Base-by-base conservation (phyloP, 139 green algal species). In the Coelastrella sp. region DNA sequence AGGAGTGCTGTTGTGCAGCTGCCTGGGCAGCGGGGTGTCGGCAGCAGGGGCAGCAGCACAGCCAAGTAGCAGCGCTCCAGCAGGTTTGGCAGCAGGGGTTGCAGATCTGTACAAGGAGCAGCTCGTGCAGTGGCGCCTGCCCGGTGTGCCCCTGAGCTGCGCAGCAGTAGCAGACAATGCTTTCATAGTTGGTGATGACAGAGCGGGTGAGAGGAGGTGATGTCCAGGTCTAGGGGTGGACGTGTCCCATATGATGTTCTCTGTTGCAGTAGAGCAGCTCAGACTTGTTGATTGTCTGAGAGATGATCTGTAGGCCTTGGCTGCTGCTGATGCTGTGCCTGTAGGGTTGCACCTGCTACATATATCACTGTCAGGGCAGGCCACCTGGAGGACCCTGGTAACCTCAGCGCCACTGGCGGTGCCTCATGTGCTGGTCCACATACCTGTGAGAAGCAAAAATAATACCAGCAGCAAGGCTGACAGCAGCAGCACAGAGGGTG, bases 101-200 rank as follows among this genome's bases (percentile, higher is more conserved):
- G 15, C 68, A 72, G 84, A 20, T 73, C 35, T 56, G 61, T 19
- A 59, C 25, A 66, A 88, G 68, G 10, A 70, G 66, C 65, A 87
- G 82, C 25, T 88, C 49, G 27, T 81, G 66, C 19, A 88, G 49
- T 88, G 84, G 84, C 14, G 8, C 17, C 84, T 88, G 66, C 49
- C 15, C 3, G 84, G 84, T 15, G 20, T 88, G 25, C 84, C 84
- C 1, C 56, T 88, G 10, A 88, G 84, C 84, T 88, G 84, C 58
- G 68, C 49, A 15, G 66, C 68, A 7, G 19, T 88, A 66, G 22
- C 66, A 25, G 84, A 72, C 68, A 57, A 72, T 49, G 49, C n/a
- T 20, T 88, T 70, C 49, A 25, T 88, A 7, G 68, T 88, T 19
- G 84, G 84, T 7, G 49, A 66, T 66, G 68, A 81, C 68, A 80